These are phyloP conservation scores for Ascochyta pisi DNA, from an alignment of 2,329 filamentous ascomycete genomes.

Conservation along the genomic window DNA sequence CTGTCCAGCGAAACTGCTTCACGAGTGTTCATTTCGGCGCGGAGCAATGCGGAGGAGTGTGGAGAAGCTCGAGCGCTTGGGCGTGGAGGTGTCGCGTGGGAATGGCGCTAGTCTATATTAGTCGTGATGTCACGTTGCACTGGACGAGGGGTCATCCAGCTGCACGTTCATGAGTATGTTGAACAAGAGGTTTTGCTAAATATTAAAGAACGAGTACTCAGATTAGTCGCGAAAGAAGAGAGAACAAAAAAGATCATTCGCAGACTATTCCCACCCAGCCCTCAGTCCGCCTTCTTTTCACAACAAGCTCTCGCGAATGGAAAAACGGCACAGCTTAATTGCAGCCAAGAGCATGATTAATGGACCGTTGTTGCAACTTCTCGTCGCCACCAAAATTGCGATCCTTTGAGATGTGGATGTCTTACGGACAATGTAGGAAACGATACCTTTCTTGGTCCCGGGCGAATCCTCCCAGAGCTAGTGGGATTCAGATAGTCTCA, in stretches of 20 bases:
- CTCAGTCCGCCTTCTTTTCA: not conserved
- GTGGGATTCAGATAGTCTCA: too few species aligned
- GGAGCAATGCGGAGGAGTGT: slow-evolving; percentile 15
- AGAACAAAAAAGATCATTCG: too few species aligned
- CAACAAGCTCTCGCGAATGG: not conserved
- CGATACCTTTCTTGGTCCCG: not conserved
- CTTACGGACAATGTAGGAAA: not conserved
- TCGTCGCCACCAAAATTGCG: not conserved
- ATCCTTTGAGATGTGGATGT: not conserved
- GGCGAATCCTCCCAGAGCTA: not conserved
- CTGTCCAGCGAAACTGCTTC: not conserved
- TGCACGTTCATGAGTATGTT: not conserved
- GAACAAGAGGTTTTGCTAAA: not conserved
- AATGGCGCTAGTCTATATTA: not conserved
- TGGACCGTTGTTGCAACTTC: not conserved
- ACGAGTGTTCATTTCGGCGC: not conserved
- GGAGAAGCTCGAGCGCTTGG: slow-evolving; percentile 14
- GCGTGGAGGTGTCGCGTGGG: slow-evolving; percentile 11
- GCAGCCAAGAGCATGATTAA: slow-evolving; percentile 3
- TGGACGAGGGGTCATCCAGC: slow-evolving; percentile 2
- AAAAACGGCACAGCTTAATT: not conserved
- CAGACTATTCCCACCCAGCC: too few species aligned
- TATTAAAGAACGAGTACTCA: too few species aligned
- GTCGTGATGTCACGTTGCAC: not conserved
- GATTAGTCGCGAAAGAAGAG: too few species aligned